These are phyloP conservation scores for Comarum palustre DNA, from an alignment of 306 rosid genomes.

Conservation along the genomic window DNA sequence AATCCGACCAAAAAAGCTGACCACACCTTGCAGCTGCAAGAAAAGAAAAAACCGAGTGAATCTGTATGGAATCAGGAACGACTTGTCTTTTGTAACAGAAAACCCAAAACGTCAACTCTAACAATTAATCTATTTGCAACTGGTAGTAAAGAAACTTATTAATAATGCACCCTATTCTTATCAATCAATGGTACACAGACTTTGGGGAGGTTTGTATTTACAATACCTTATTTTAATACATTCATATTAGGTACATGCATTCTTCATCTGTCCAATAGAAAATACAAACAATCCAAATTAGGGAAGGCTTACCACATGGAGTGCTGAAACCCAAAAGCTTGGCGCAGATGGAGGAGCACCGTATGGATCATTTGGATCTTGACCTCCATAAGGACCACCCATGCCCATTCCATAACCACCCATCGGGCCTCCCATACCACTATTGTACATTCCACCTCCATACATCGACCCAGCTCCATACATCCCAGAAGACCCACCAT, in stretches of 20 bases:
- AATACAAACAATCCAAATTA: constrained; percentile 17
- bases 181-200: not conserved
- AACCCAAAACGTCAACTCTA: not conserved
- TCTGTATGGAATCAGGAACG: not conserved
- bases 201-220: not conserved
- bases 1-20: constrained; percentile 87
- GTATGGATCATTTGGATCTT: constrained; percentile 92
- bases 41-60: constrained; percentile 4
- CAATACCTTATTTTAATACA: not conserved
- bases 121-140: not conserved
- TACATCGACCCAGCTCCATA: constrained; percentile 86
- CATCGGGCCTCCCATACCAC: constrained; percentile 72
- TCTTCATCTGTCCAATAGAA: constrained; percentile 19
- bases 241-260: constrained; percentile 1
- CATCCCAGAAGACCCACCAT: constrained; percentile 71
- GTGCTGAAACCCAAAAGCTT: constrained; percentile 82
- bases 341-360: constrained; percentile 91
- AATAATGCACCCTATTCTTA: too few relatives aligned
- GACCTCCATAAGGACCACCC: constrained; percentile 86
- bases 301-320: constrained; percentile 71
- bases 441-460: constrained; percentile 85
- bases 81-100: not conserved
- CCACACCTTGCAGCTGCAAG: constrained; percentile 85
- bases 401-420: constrained; percentile 88
- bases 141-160: not conserved